These are phyloP conservation scores for Biscogniauxia mediterranea DNA, from an alignment of 2,329 filamentous ascomycete species.

Conservation along the genomic window DNA sequence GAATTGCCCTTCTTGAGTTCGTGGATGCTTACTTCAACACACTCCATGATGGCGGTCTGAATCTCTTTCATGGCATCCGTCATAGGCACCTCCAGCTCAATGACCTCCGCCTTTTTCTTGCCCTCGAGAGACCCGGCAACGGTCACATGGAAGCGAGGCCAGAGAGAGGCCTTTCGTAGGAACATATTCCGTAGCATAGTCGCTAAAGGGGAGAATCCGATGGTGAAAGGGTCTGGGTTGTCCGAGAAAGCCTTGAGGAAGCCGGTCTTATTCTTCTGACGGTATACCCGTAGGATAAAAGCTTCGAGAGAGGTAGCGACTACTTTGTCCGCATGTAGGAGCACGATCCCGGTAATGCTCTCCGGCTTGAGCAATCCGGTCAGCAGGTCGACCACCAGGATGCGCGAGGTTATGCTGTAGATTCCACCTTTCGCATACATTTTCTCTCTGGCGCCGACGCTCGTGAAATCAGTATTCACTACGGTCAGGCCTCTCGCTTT, in stretches of 20 bases:
- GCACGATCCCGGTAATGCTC: slow-evolving; percentile 80
- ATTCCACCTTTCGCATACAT: slow-evolving; percentile 88
- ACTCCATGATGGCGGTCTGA: slow-evolving; percentile 92
- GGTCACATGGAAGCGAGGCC: slow-evolving; percentile 89
- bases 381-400: slow-evolving; percentile 88
- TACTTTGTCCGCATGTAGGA: slow-evolving; percentile 85
- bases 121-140: slow-evolving; percentile 89
- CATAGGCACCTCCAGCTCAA: slow-evolving; percentile 95
- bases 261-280: slow-evolving; percentile 89
- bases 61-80: slow-evolving; percentile 91
- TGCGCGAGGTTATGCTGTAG: slow-evolving; percentile 93
- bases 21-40: slow-evolving; percentile 89
- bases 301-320: slow-evolving; percentile 87
- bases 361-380: slow-evolving; percentile 79
- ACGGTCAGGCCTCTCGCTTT: slow-evolving; percentile 82
- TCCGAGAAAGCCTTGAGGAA: slow-evolving; percentile 97
- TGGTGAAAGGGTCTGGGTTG: slow-evolving; percentile 84
- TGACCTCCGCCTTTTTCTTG: slow-evolving; percentile 90
- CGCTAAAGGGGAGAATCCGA: slow-evolving; percentile 81
- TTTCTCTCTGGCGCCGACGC: slow-evolving; percentile 81
- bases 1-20: slow-evolving; percentile 90
- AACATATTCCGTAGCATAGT: slow-evolving; percentile 94
- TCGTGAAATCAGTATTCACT: slow-evolving; percentile 93
- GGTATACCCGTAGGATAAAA: slow-evolving; percentile 90
- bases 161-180: slow-evolving; percentile 81